Conservation (phyloP, 1,284 basidiomycete species). For the Boletus smithii region DNA sequence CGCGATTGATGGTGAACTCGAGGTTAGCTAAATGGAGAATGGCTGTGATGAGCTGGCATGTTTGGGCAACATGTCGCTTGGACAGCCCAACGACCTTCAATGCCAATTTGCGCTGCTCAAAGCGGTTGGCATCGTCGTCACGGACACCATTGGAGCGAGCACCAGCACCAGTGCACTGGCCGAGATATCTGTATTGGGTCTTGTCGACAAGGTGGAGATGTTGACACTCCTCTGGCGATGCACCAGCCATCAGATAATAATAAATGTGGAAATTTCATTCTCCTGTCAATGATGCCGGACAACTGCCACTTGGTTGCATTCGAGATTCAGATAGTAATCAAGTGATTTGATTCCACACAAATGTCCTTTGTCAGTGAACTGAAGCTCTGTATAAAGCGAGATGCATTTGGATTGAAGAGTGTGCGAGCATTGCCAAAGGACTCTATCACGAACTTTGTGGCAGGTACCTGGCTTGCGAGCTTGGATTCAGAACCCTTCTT, state of each 20-base stretch:
- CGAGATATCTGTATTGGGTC: conserved; percentile 80
- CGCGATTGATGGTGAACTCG: conserved; percentile 81
- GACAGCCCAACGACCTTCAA: conserved; percentile 92
- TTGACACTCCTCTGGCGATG: conserved; percentile 80
- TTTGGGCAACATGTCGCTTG: conserved; percentile 90
- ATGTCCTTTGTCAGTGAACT: conserved; percentile 88
- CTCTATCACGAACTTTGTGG: conserved; percentile 93
- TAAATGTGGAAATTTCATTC: conserved; percentile 98
- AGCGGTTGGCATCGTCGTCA: conserved; percentile 76
- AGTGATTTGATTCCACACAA: conserved; percentile 91
- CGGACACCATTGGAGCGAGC: conserved; percentile 45
- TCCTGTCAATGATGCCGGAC: conserved; percentile 77
- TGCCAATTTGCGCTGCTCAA: conserved; percentile 90
- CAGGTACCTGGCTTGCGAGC: conserved; percentile 80
- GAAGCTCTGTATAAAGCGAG: conserved; percentile 89
- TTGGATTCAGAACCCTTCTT: conserved; percentile 97
- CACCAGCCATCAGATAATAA: conserved; percentile 92
- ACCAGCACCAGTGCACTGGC: conserved; percentile 50
- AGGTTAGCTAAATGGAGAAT: conserved; percentile 96
- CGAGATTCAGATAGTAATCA: conserved; percentile 97
- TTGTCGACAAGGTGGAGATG: conserved; percentile 83
- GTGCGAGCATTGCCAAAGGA: conserved; percentile 89
- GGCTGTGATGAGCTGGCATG: conserved; percentile 90
- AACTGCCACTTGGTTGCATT: conserved; percentile 80
- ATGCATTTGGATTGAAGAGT: conserved; percentile 87